These are phyloP conservation scores for Schizophyllum commune DNA, from an alignment of 1,284 basidiomycete species.

Conservation along the genomic window DNA sequence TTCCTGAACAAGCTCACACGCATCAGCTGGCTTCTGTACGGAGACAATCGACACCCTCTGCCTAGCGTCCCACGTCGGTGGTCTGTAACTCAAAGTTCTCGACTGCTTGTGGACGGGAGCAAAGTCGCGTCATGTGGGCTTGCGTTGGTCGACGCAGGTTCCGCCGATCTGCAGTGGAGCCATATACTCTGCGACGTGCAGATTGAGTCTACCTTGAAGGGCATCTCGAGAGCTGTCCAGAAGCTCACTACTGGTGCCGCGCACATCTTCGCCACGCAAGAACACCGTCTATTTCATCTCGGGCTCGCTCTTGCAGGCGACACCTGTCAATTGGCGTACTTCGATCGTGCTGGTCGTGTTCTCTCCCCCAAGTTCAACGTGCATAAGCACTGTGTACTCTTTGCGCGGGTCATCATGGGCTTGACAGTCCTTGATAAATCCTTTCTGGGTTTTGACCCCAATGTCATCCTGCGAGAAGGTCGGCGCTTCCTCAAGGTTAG, in stretches of 20 bases:
- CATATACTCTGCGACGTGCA: no score
- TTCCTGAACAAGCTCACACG: no score
- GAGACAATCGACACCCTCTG: no score
- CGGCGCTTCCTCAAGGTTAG: background rate
- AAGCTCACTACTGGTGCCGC: conserved; percentile 1
- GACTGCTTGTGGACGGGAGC: no score
- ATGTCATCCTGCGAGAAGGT: background rate
- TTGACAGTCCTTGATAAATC: background rate
- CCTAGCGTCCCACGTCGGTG: no score
- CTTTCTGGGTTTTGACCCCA: background rate
- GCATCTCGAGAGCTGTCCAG: no score
- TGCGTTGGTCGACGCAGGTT: no score
- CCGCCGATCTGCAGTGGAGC: no score
- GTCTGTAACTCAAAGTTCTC: no score
- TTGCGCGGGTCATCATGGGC: conserved; percentile 2
- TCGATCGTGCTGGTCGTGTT: conserved; percentile 1
- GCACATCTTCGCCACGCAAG: conserved; percentile 1
- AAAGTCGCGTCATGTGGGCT: no score
- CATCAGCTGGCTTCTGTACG: no score
- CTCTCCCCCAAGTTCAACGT: background rate
- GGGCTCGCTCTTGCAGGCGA: background rate
- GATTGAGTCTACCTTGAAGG: no score
- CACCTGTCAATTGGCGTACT: background rate
- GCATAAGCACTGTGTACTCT: background rate
- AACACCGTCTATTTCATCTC: conserved; percentile 3